A percentile compares a stretch with the other conserved stretches of the same genome.
phyloP scores from a whole-genome alignment of 2,329 filamentous ascomycete species.

The Ophiostoma piceae region DNA sequence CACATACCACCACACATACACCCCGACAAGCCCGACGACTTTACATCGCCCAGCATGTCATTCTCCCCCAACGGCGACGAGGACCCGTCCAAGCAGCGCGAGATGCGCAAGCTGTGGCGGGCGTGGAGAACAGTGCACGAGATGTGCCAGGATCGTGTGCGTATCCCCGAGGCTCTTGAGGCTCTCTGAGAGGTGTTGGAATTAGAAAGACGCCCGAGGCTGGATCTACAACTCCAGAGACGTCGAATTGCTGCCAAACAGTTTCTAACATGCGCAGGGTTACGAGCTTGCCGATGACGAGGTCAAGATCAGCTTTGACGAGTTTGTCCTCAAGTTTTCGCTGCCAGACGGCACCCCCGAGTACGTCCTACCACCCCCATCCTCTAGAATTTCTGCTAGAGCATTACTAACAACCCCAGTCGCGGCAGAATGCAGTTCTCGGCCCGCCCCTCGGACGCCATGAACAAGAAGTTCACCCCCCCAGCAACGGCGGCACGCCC shows the following conservation, averaged over 20 bases:
- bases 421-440: conserved; percentile 82
- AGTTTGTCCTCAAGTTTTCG: conserved; percentile 69
- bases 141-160: conserved; percentile 86
- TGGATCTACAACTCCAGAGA: background rate
- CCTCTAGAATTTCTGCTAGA: too few species aligned
- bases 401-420: conserved; percentile 42
- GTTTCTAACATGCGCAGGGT: conserved; percentile 52
- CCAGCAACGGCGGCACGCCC: conserved; percentile 64
- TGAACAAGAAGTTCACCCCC: conserved; percentile 79
- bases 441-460: conserved; percentile 73
- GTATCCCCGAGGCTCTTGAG: conserved; percentile 33
- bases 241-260: background rate
- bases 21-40: background rate
- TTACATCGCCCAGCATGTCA: conserved; percentile 18
- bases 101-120: conserved; percentile 74
- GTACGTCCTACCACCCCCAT: conserved; percentile 41
- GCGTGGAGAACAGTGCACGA: conserved; percentile 90
- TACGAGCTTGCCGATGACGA: conserved; percentile 90
- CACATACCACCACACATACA: background rate
- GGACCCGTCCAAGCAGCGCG: conserved; percentile 44
- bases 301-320: conserved; percentile 76
- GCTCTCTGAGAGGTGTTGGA: conserved; percentile 12
- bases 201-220: conserved; percentile 4
- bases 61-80: conserved; percentile 24
- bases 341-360: conserved; percentile 68